These are phyloP conservation scores for Paramecium caudatum DNA, from an alignment of 73 alveolate genomes.

Conservation along the genomic window DNA sequence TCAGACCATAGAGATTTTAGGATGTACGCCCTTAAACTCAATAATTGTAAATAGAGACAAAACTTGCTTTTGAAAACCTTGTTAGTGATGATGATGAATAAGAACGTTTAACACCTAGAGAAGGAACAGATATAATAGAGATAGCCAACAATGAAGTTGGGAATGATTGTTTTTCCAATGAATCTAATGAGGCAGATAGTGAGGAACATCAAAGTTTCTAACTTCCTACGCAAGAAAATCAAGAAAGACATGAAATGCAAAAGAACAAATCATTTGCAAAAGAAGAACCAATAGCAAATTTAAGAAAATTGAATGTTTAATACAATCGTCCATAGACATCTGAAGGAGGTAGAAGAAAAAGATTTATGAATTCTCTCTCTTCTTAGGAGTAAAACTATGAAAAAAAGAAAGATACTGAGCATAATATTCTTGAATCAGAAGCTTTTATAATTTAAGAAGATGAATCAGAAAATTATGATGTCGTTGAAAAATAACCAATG, in stretches of 20 bases:
- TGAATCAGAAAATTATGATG: conserved; percentile 15
- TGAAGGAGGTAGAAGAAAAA: conserved; percentile 41
- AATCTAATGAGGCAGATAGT: conserved; percentile 55
- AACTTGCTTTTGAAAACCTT: not conserved
- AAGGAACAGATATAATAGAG: not conserved
- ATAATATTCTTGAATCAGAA: not conserved
- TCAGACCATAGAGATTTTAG: not conserved
- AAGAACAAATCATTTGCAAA: not conserved
- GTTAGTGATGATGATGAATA: conserved; percentile 8
- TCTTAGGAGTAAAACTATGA: not conserved
- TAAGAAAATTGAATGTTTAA: not conserved
- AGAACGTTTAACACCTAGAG: conserved; percentile 6
- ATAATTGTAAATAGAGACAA: not conserved
- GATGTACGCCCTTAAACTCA: conserved; percentile 21
- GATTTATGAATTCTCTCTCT: not conserved
- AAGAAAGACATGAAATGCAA: not conserved
- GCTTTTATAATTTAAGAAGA: not conserved
- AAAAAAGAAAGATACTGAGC: conserved; percentile 40
- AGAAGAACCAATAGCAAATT: conserved; percentile 34
- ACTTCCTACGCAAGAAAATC: not conserved
- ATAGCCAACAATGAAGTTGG: not conserved
- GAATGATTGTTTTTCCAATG: conserved; percentile 40
- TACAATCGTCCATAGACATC: conserved; percentile 18
- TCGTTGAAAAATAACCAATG: not conserved
- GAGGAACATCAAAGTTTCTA: conserved; percentile 8